A percentile compares a stretch with the other conserved stretches of the same genome.
Conservation (phyloP, 2,329 filamentous ascomycete genomes). For the Ophiostoma himal-ulmi region DNA sequence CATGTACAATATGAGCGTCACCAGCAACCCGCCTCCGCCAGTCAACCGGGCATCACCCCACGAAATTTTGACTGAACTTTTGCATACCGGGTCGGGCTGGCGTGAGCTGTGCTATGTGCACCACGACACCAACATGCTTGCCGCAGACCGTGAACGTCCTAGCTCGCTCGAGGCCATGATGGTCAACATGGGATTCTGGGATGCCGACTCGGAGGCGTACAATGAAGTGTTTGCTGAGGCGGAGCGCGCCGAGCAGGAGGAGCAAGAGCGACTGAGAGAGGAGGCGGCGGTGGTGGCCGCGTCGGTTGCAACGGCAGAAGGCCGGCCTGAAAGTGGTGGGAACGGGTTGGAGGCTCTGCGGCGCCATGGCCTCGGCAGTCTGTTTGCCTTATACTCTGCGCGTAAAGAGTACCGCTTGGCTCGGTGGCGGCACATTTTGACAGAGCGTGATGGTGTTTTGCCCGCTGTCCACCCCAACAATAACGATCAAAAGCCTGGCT, state of each 20-base stretch:
- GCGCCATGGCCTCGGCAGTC: constrained; percentile 20
- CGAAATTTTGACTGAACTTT: constrained; percentile 26
- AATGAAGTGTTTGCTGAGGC: constrained; percentile 22
- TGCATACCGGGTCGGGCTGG: constrained; percentile 25
- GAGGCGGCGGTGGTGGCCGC: background rate
- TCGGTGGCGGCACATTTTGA: constrained; percentile 24
- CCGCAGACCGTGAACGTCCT: constrained; percentile 20
- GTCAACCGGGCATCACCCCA: constrained; percentile 18
- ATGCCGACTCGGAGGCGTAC: constrained; percentile 22
- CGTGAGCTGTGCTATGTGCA: constrained; percentile 28
- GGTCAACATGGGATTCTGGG: constrained; percentile 28
- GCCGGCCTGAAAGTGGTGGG: background rate
- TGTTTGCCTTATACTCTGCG: constrained; percentile 20
- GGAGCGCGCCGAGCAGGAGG: constrained; percentile 17
- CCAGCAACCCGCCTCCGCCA: constrained; percentile 15
- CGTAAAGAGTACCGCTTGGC: constrained; percentile 25
- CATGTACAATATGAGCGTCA: constrained; percentile 22
- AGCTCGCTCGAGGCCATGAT: constrained; percentile 28
- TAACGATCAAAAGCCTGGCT: background rate
- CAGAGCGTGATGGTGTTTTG: constrained; percentile 21
- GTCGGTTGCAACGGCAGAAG: background rate
- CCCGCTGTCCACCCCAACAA: background rate
- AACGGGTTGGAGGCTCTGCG: background rate
- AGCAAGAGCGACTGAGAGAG: constrained; percentile 5
- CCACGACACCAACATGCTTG: constrained; percentile 25